Conservation (phyloP, 2,329 filamentous ascomycete genomes). For the Colletotrichum siamense region DNA sequence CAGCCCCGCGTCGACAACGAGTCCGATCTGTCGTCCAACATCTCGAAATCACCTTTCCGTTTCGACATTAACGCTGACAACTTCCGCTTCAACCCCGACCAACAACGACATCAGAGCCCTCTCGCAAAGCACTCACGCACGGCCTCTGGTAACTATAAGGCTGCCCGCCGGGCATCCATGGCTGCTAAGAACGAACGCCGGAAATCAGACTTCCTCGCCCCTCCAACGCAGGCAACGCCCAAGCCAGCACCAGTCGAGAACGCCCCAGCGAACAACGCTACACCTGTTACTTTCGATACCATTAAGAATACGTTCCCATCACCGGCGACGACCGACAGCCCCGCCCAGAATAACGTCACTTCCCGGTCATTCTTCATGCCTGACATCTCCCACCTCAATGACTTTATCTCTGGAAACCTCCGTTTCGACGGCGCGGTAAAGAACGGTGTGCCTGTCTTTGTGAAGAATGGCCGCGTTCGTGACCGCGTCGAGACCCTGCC, state of each 20-base stretch:
- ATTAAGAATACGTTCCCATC: constrained; percentile 30
- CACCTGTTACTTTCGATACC: constrained; percentile 22
- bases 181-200: constrained; percentile 7
- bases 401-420: constrained; percentile 61
- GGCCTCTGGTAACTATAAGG: constrained; percentile 27
- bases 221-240: constrained; percentile 8
- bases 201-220: constrained; percentile 16
- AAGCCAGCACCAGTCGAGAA: constrained; percentile 9
- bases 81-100: constrained; percentile 30
- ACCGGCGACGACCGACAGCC: constrained; percentile 37
- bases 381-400: constrained; percentile 59
- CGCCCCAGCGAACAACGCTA: not conserved
- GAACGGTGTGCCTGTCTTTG: constrained; percentile 61
- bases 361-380: constrained; percentile 60
- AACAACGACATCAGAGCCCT: constrained; percentile 40
- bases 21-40: constrained; percentile 52
- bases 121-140: constrained; percentile 39
- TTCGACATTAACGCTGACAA: constrained; percentile 25
- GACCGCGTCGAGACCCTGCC: constrained; percentile 43
- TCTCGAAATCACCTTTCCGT: constrained; percentile 42
- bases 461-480: constrained; percentile 58
- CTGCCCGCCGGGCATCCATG: constrained; percentile 7
- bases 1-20: constrained; percentile 60
- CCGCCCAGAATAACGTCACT: constrained; percentile 44
- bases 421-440: constrained; percentile 55